Base-by-base conservation (phyloP, 768 basidiomycete genomes). In the Suillus fuscotomentosus region DNA sequence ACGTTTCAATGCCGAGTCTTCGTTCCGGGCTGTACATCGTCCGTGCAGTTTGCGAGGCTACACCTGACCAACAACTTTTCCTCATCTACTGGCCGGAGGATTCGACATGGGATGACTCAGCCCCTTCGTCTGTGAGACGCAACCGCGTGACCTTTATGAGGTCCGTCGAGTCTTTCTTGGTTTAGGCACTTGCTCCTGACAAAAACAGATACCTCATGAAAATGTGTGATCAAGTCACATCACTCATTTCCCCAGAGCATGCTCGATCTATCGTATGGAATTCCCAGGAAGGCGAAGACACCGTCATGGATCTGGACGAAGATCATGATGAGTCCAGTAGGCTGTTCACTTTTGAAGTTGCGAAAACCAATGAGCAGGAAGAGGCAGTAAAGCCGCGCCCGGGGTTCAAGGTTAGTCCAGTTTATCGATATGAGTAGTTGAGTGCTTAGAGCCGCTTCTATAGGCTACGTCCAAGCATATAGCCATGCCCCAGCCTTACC, bases 81-180 rank as follows among this genome's bases (percentile, higher is more conserved):
- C 79, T 85, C n/a, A 68, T 88, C 5, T 88, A 85, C 63, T 89
- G 88, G 87, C 87, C 88, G 0, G 85, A 89, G 63, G 78, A 84
- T 38, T 78, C 76, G 0, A 88, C 87, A 0, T 88, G 87, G 88
- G 70, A 82, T 43, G 85, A 87, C 69, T 72, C 77, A 17, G 81
- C 84, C 0, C 41, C 73, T 7, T 74, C 80, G 1, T 74, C 84
- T 6, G 79, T 84, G 57, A 69, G 76, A 36, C 79, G 82, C 5
- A 88, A 88, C 72, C 78, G 87, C 9, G 76, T 83, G 3, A 85
- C 86, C 0, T 88, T 88, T 67, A 87, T 88, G 85, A 75, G 87
- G 87, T 84, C 72, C 45, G 73, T 62, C 8, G 48, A 22, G 7
- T 31, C 10, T 27, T 41, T 9, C 39, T 20, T 55, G 41, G 31